These are phyloP conservation scores for Lojkania enalia DNA, from an alignment of 2,329 filamentous ascomycete species.

Conservation along the genomic window DNA sequence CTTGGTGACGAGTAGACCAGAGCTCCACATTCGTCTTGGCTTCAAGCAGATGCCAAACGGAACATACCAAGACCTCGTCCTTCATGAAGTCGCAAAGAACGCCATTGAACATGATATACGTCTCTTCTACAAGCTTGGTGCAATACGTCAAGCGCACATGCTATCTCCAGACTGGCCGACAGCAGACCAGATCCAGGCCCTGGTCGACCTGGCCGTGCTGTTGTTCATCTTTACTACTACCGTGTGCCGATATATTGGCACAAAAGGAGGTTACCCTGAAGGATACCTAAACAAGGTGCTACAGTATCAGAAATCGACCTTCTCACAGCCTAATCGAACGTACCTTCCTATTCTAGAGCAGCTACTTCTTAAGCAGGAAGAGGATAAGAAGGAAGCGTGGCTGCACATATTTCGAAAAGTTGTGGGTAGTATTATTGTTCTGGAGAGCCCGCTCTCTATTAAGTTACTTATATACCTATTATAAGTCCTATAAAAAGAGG, in stretches of 20 bases:
- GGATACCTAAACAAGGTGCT: constrained; percentile 19
- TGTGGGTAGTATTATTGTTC: constrained; percentile 22
- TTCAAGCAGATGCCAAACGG: constrained; percentile 7
- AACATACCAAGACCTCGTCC: constrained; percentile 7
- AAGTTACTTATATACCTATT: constrained; percentile 18
- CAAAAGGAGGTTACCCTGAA: constrained; percentile 15
- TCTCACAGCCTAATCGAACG: constrained; percentile 22
- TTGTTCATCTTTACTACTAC: constrained; percentile 44
- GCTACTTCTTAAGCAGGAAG: constrained; percentile 38
- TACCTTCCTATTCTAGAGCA: constrained; percentile 25
- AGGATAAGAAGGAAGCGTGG: constrained; percentile 21
- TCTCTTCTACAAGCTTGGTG: constrained; percentile 20
- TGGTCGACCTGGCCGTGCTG: constrained; percentile 31
- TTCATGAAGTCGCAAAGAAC: constrained; percentile 4
- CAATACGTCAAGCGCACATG: constrained; percentile 18
- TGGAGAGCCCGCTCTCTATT: constrained; percentile 25
- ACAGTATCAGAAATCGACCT: constrained; percentile 16
- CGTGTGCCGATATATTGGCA: constrained; percentile 26
- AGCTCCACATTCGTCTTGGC: constrained; percentile 11
- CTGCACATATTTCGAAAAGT: no score
- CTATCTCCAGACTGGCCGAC: constrained; percentile 29
- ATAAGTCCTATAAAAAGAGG: constrained; percentile 16
- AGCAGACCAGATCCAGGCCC: constrained; percentile 19
- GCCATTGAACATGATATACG: constrained; percentile 10
- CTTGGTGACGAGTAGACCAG: constrained; percentile 10